phyloP scores from a whole-genome alignment of 257 asterid species.

The Plantago major region DNA sequence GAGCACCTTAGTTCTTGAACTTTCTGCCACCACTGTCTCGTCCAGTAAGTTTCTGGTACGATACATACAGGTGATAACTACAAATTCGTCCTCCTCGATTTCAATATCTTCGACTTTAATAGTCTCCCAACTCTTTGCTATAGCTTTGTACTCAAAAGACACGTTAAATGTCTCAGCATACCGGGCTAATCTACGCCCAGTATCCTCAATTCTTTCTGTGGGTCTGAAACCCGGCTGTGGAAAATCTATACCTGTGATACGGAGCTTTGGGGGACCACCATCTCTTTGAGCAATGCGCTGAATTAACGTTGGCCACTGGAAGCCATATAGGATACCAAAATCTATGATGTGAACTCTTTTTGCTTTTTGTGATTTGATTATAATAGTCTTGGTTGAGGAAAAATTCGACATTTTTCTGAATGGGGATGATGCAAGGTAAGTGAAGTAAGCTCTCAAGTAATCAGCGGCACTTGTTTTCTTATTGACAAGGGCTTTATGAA shows the following conservation, averaged over 20 bases:
- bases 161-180: slow-evolving; percentile 37
- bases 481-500: slow-evolving; percentile 32
- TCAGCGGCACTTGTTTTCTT: slow-evolving; percentile 36
- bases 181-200: slow-evolving; percentile 42
- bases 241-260: slow-evolving; percentile 52
- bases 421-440: slow-evolving; percentile 43
- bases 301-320: slow-evolving; percentile 45
- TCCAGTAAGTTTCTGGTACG: slow-evolving; percentile 32
- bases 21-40: slow-evolving; percentile 35
- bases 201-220: slow-evolving; percentile 43
- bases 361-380: slow-evolving; percentile 21
- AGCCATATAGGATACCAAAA: slow-evolving; percentile 50
- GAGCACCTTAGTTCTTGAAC: slow-evolving; percentile 37
- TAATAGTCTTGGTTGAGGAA: slow-evolving; percentile 33
- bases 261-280: slow-evolving; percentile 50
- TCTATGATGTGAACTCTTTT: slow-evolving; percentile 39
- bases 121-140: slow-evolving; percentile 39
- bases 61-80: slow-evolving; percentile 34
- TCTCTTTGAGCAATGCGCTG: slow-evolving; percentile 30
- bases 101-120: slow-evolving; percentile 39
- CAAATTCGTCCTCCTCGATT: slow-evolving; percentile 31
- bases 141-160: slow-evolving; percentile 49
- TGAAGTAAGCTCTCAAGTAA: slow-evolving; percentile 39
- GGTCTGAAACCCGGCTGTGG: slow-evolving; percentile 60
- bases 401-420: slow-evolving; percentile 34